These are phyloP conservation scores for Hypsizygus marmoreus DNA, from an alignment of 768 basidiomycete species.

Conservation along the genomic window DNA sequence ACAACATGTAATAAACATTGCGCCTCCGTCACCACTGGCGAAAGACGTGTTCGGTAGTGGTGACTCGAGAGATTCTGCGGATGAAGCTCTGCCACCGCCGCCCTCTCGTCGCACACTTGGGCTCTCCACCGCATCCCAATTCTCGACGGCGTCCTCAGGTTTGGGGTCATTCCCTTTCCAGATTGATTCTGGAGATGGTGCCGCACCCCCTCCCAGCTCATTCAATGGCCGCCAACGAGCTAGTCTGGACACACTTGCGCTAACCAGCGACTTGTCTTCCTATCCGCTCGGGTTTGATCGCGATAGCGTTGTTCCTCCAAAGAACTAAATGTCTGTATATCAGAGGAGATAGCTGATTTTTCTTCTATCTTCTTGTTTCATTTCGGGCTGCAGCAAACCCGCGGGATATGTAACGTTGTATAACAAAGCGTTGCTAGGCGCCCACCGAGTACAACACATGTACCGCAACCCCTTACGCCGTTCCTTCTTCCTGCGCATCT, in stretches of 20 bases:
- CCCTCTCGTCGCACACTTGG: slow-evolving; percentile 66
- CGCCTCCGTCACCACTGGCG: slow-evolving; percentile 57
- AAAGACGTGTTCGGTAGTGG: slow-evolving; percentile 53
- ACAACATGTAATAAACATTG: slow-evolving; percentile 45
- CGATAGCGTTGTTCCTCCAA: slow-evolving; percentile 36
- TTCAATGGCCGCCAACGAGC: slow-evolving; percentile 63
- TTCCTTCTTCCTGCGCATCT: background rate
- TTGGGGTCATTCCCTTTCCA: slow-evolving; percentile 87
- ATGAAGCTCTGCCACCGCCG: slow-evolving; percentile 46
- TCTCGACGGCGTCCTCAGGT: slow-evolving; percentile 79
- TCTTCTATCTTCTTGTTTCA: slow-evolving; percentile 6
- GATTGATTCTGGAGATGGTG: slow-evolving; percentile 63
- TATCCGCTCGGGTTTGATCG: slow-evolving; percentile 79
- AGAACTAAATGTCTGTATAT: slow-evolving; percentile 15
- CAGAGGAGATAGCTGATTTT: slow-evolving; percentile 1
- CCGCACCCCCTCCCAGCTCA: slow-evolving; percentile 34
- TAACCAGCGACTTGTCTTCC: slow-evolving; percentile 82
- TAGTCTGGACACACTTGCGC: slow-evolving; percentile 81
- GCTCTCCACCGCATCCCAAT: slow-evolving; percentile 73
- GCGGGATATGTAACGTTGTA: slow-evolving; percentile 19
- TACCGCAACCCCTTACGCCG: slow-evolving; percentile 2
- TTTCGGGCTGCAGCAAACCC: slow-evolving; percentile 14
- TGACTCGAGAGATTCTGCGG: slow-evolving; percentile 26
- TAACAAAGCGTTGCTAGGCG: slow-evolving; percentile 13
- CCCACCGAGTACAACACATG: slow-evolving; percentile 8